Conservation (phyloP, 257 asterid species). For the Lithospermum erythrorhizon region DNA sequence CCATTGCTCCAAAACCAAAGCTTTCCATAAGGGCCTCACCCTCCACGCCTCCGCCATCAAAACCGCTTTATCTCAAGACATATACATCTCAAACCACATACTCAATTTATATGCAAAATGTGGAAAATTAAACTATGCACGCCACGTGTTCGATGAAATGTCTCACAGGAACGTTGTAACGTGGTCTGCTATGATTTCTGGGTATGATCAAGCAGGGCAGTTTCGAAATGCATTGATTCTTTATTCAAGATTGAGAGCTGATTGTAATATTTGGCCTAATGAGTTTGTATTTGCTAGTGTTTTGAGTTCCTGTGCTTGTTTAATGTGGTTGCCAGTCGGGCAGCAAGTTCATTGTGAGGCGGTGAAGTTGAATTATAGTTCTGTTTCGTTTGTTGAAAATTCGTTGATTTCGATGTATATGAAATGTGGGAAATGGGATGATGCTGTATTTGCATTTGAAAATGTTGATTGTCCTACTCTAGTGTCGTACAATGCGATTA, state of each 20-base stretch:
- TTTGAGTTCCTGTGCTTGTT: constrained; percentile 54
- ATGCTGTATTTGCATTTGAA: constrained; percentile 39
- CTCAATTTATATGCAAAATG: constrained; percentile 67
- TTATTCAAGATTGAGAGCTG: constrained; percentile 31
- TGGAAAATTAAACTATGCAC: constrained; percentile 34
- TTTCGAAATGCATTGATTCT: constrained; percentile 29
- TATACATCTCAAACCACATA: constrained; percentile 35
- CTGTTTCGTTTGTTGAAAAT: constrained; percentile 43
- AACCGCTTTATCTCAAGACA: constrained; percentile 31
- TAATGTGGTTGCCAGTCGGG: constrained; percentile 39
- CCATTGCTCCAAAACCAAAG: constrained; percentile 44
- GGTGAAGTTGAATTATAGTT: constrained; percentile 32
- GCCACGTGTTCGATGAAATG: constrained; percentile 52
- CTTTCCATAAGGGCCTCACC: constrained; percentile 25
- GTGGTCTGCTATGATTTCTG: constrained; percentile 69
- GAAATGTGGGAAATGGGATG: constrained; percentile 44
- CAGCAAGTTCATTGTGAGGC: constrained; percentile 50
- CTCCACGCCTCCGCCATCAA: constrained; percentile 57
- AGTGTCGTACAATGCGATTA: constrained; percentile 48
- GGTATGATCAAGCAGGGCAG: constrained; percentile 40
- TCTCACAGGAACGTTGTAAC: constrained; percentile 41
- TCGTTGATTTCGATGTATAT: constrained; percentile 61
- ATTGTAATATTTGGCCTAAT: constrained; percentile 33
- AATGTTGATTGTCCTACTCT: constrained; percentile 15
- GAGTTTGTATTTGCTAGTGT: constrained; percentile 51